These are phyloP conservation scores for Myxozyma sirexii DNA, from an alignment of 805 yeast genomes.

Conservation along the genomic window DNA sequence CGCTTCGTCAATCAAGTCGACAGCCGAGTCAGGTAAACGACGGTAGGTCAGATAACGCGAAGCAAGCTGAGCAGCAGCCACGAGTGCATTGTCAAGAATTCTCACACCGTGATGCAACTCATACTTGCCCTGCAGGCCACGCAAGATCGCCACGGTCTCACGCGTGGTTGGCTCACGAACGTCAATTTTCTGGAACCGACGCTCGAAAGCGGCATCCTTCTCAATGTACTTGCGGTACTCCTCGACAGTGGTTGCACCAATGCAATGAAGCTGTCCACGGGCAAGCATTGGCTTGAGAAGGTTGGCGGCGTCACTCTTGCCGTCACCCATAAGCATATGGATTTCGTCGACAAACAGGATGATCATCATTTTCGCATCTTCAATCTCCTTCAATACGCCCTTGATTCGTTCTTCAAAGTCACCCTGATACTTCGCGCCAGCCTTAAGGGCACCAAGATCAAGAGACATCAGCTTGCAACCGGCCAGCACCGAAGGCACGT, in stretches of 20 bases:
- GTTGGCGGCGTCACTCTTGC: constrained; percentile 96
- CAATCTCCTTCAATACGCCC: constrained; percentile 92
- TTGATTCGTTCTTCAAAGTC: constrained; percentile 97
- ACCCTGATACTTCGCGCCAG: constrained; percentile 98
- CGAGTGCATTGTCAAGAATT: constrained; percentile 90
- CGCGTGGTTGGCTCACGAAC: constrained; percentile 90
- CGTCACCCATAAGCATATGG: constrained; percentile 99
- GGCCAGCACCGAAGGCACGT: constrained; percentile 86
- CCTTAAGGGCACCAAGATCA: constrained; percentile 94
- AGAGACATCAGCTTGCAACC: constrained; percentile 81
- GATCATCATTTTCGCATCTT: constrained; percentile 74
- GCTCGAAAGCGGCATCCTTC: constrained; percentile 98
- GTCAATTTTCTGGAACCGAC: constrained; percentile 96
- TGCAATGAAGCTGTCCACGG: constrained; percentile 93
- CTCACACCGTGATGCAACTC: constrained; percentile 98
- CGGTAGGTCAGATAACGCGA: constrained; percentile 93
- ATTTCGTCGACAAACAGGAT: constrained; percentile 95
- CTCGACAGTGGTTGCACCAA: constrained; percentile 95
- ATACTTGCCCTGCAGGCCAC: constrained; percentile 93
- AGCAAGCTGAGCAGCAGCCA: constrained; percentile 91
- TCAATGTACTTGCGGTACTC: constrained; percentile 92
- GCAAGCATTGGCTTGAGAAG: constrained; percentile 96
- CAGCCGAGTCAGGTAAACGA: constrained; percentile 95
- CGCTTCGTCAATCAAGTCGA: constrained; percentile 92
- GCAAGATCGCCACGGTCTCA: constrained; percentile 92